Evolutionary conservation across 305 asterid species (phyloP), one percentile per base, ranked within the genome.

Genomic region (Fraxinus sp.): DNA sequence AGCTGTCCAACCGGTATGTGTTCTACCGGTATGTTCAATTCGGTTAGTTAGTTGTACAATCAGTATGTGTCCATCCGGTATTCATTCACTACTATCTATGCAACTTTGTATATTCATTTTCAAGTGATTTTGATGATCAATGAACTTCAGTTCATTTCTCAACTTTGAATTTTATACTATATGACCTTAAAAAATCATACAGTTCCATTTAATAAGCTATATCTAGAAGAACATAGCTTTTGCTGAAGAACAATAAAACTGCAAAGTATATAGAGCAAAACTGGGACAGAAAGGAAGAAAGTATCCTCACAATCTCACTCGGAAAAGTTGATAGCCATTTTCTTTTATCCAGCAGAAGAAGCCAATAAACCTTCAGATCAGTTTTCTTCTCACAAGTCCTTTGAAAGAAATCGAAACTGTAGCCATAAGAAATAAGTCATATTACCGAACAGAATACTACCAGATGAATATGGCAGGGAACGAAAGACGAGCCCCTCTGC

Each of bases 361-460:
- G 80, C 70, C 79, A 86, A 59, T 82, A 41, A 32, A 11, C 7
- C 70, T 73, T 82, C 87, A 86, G 30, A 26, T 64, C 84, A 87
- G 83, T 87, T 89, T 85, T 80, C 91, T 88, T 80, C 88, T 87
- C 68, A 91, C 84, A 74, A 85, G 85, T 83, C 90, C 91, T 83
- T 86, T 87, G 26, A 78, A 83, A 87, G 89, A 87, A 91, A 89
- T 88, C 85, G 52, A 83, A 84, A 86, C 92, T 91, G 91, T 80
- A 79, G 87, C 82, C 87, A 85, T 77, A 86, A 74, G 62, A 75
- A 86, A 30, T 18, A 36, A 36, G 32, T 22, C 16, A 3, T 11
- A 81, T 82, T 26, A 59, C 37, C 41, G 41, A 66, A 13, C 80
- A 49, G 43, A 79, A 80, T 33, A 55, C 32, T 32, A 49, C 32